Base-by-base conservation (phyloP, 2,329 filamentous ascomycete genomes). In the Coleophoma eucalyptorum region DNA sequence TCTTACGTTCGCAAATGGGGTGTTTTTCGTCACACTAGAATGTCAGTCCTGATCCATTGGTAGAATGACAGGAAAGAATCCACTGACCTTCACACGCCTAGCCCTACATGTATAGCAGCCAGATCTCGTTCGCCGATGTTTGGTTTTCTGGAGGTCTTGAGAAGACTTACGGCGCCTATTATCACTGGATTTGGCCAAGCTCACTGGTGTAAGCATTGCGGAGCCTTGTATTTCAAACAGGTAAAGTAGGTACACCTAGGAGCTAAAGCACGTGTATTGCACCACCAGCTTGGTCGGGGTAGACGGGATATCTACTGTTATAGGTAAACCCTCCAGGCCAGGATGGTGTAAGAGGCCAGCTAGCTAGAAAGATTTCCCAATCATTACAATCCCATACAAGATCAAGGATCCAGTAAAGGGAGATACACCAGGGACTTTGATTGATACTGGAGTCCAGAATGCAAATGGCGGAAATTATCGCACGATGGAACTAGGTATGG, bases 81-180 rank as follows among this genome's bases (percentile, higher is more conserved):
- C 46, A 46, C 65, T 57, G 73, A 84, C 83, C 77, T 87, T 97
- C 47, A 97, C 92, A 67, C 94, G 83, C 58, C 94, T 82, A 62
- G 86, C 86, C 52, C 94, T 82, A 69, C 94, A 99, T 43, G 92
- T 97, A 65, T 82, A 97, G 72, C 94, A 99, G 26, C 94, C 94
- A 56, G 91, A 97, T 61, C 94, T 81, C 41, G 94, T 97, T 59
- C 94, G 84, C 55, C 92, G 87, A 67, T 97, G 93, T 70, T 97
- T 97, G 59, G 95, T 87, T 63, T 62, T 57, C n/a, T 65, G 62
- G 41, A 55, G 50, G 44, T 53, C 52, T 42, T 60, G 57, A 18
- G 45, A 58, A 13, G 60, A 57, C 51, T 63, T 65, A 35, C 62
- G 61, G 44, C 63, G 55, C 40, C 61, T 52, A 38, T 53, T 60